Evolutionary conservation across 1,139 yeast genomes (phyloP).

Genomic region (Taphrina wiesneri): DNA sequence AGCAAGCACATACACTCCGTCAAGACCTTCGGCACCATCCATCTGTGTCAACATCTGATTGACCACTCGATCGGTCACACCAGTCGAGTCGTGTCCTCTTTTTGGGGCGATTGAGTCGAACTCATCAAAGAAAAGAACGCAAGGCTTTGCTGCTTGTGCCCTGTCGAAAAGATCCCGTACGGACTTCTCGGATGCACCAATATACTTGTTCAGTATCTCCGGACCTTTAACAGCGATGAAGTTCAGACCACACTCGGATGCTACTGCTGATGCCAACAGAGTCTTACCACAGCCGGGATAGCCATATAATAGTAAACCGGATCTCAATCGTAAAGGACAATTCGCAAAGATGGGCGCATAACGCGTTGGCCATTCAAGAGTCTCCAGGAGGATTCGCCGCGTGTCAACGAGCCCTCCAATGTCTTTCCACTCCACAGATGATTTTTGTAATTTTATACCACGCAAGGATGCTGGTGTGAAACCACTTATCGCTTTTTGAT

Average conservation of each 20-base stretch:
- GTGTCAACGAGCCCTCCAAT: slow-evolving; percentile 80
- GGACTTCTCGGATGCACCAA: slow-evolving; percentile 96
- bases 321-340: slow-evolving; percentile 81
- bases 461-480: slow-evolving; percentile 79
- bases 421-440: slow-evolving; percentile 75
- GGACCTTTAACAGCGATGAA: slow-evolving; percentile 96
- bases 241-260: slow-evolving; percentile 90
- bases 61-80: slow-evolving; percentile 96
- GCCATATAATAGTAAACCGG: slow-evolving; percentile 88
- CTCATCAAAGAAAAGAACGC: slow-evolving; percentile 91
- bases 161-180: slow-evolving; percentile 90
- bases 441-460: slow-evolving; percentile 82
- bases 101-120: slow-evolving; percentile 97
- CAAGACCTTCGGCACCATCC: slow-evolving; percentile 99
- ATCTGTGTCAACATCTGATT: slow-evolving; percentile 95
- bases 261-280: slow-evolving; percentile 86
- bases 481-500: slow-evolving; percentile 61
- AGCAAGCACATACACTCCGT: slow-evolving; percentile 93
- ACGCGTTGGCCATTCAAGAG: slow-evolving; percentile 95
- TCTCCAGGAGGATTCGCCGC: slow-evolving; percentile 73
- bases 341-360: slow-evolving; percentile 90
- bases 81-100: slow-evolving; percentile 96
- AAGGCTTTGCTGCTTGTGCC: slow-evolving; percentile 93
- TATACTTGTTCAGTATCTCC: slow-evolving; percentile 89
- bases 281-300: slow-evolving; percentile 99